Evolutionary conservation across 1,284 basidiomycete genomes (phyloP), one percentile per base, ranked within the genome.

Genomic region (Trichosporon inkin): DNA sequence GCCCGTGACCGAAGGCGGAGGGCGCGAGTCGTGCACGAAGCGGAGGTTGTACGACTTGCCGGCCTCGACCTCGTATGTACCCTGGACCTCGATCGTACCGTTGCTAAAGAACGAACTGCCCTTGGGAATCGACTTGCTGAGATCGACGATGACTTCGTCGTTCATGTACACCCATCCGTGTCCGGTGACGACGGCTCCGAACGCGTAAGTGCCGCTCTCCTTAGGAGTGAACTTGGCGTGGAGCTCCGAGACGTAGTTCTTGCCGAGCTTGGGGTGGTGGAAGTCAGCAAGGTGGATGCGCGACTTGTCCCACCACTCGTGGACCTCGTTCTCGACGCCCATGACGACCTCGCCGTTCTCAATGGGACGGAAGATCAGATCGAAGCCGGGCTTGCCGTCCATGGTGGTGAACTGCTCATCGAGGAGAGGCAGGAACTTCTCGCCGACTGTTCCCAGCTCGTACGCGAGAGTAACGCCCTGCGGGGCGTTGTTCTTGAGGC

Each of bases 61-160:
- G 60, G 66, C 60, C 52, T 63, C 61, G 8, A 65, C 71, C 47
- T 66, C 60, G 58, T 66, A 32, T 7, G 37, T 54, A 24, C 59
- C 65, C 37, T 52, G 58, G 41, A 55, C 61, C 63, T 70, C 67
- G 11, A 41, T 52, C 11, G 62, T 67, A 20, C 71, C 66, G 41
- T 59, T 65, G n/a, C 62, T 62, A 47, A 72, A 71, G 58, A 63
- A 72, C 10, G 57, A 22, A 49, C 49, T 37, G 44, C 62, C 57
- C 39, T 36, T 55, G 4, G 39, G 34, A 38, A 57, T 61, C 19
- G 65, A 55, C 84, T 84, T 54, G 83, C 85, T 86, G 68, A 88
- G 88, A 71, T 89, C 86, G 56, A 88, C 83, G 3, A 82, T 77
- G 58, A 87, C 71, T 67, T 84, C 71, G 14, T 81, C 84, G 63